Evolutionary conservation across 306 rosid species (phyloP).

Genomic region (Cucurbita argyrosperma): DNA sequence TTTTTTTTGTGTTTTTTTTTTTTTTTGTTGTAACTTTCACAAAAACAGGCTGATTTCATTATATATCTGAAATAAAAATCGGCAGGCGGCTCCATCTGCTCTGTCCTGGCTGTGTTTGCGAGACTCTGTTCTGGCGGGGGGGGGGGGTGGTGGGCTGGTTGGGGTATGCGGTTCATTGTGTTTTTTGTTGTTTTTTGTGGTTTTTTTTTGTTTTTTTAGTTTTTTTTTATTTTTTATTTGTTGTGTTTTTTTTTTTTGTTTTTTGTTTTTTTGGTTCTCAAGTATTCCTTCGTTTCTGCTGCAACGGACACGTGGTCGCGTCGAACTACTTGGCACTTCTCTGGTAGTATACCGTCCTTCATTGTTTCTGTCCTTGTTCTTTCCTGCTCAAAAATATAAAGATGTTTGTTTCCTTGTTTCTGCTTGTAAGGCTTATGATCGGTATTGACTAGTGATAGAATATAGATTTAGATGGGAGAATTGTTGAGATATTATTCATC

Average conservation of each 20-base stretch:
- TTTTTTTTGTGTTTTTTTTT: too few relatives aligned
- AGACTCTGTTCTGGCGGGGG: constrained; percentile 84
- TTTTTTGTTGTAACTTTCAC: too few relatives aligned
- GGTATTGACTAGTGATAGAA: background rate
- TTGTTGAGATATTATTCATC: background rate
- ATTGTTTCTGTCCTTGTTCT: constrained; percentile 71
- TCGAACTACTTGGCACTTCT: constrained; percentile 74
- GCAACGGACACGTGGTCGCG: constrained; percentile 82
- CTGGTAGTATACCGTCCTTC: constrained; percentile 61
- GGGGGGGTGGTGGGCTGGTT: constrained; percentile 66
- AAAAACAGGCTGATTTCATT: background rate
- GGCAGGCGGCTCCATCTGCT: too few relatives aligned
- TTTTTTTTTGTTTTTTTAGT: too few relatives aligned
- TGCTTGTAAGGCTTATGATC: background rate
- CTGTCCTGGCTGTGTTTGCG: background rate
- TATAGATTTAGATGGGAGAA: background rate
- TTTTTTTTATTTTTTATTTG: too few relatives aligned
- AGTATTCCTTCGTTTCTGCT: constrained; percentile 58
- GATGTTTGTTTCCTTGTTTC: background rate
- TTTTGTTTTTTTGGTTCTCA: too few relatives aligned
- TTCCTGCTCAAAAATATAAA: constrained; percentile 85
- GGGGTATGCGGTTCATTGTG: constrained; percentile 80
- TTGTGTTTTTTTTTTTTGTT: too few relatives aligned
- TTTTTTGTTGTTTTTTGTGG: too few relatives aligned
- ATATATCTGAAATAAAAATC: background rate